Evolutionary conservation across 2,329 filamentous ascomycete genomes (phyloP).

Genomic region (Sclerotinia sclerotiorum): DNA sequence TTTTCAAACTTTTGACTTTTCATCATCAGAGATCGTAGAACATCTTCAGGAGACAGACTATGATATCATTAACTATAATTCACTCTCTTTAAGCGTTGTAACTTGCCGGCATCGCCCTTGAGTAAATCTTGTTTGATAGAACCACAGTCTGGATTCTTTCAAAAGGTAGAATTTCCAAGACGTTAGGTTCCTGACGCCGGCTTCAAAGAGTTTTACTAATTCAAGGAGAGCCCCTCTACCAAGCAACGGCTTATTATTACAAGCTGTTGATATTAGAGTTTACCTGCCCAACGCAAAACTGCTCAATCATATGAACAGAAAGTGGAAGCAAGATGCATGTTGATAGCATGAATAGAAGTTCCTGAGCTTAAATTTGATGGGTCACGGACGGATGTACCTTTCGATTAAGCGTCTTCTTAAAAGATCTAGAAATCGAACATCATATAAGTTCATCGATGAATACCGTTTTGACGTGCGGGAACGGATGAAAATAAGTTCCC

Average conservation of each 20-base stretch:
- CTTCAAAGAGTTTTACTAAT: neutral
- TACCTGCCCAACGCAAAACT: neutral
- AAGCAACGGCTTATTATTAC: neutral
- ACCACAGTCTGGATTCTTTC: neutral
- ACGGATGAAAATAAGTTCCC: neutral
- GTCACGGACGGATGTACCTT: neutral
- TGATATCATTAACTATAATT: constrained; percentile 6
- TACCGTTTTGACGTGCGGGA: neutral
- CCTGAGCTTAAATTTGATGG: neutral
- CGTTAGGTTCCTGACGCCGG: neutral
- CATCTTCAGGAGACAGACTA: neutral
- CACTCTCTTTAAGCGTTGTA: neutral
- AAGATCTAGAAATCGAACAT: constrained; percentile 6
- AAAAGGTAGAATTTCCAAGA: neutral
- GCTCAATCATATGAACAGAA: neutral
- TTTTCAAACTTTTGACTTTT: neutral
- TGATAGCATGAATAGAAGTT: constrained; percentile 5
- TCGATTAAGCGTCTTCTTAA: neutral
- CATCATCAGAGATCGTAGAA: neutral
- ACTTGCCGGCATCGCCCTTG: constrained; percentile 3
- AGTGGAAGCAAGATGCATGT: neutral
- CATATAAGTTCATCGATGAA: constrained; percentile 3
- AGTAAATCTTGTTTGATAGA: neutral
- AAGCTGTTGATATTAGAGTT: neutral
- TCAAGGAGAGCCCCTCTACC: neutral